Base-by-base conservation (phyloP, 495 filamentous ascomycete genomes). In the Penicillium paradoxum region DNA sequence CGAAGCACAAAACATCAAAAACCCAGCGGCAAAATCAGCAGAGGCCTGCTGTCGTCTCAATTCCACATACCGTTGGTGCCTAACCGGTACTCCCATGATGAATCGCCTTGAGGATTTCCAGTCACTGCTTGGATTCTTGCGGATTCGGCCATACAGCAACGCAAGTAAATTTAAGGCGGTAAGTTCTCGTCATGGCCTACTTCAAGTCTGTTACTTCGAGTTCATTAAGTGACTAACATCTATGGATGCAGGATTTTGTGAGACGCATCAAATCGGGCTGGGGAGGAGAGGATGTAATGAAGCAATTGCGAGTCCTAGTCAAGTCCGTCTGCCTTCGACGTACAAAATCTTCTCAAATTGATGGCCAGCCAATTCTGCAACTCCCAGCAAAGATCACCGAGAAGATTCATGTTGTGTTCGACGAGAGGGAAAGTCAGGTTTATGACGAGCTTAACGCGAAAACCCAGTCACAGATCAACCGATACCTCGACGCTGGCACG, bases 31-130 rank as follows among this genome's bases (percentile, higher is more conserved):
- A 1, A 82, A 87, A 53, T 70, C 78, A 13, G 80, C 87, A 0
- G 71, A 73, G 46, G 92, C 81, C 6, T 83, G 80, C 22, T 81
- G 70, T 59, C 59, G 70, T 6, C 75, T 97, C 7, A 68, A 81
- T 41, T 71, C 88, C 14, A 79, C 72, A 25, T 83, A 87, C 58
- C 75, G 93, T 15, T 87, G 90, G 70, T 95, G 89, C 61, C 83
- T 98, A 68, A 95, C 88, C 10, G 93, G 93, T 6, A 97, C 90
- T 0, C 93, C 93, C 0, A 95, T 96, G 84, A 91, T 93, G 85
- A 97, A 98, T 59, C 83, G 76, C 13, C 82, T 92, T 2, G 76
- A 79, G 27, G 93, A 97, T 62, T 70, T 96, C n/a, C 91, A 83
- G 60, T 85, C 90, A 3, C 73, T 97, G 29, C 76, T 98, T 44